Evolutionary conservation across 2,329 filamentous ascomycete species (phyloP), one percentile per base, ranked within the genome.

Genomic region (Byssoonygena ceratinophila): DNA sequence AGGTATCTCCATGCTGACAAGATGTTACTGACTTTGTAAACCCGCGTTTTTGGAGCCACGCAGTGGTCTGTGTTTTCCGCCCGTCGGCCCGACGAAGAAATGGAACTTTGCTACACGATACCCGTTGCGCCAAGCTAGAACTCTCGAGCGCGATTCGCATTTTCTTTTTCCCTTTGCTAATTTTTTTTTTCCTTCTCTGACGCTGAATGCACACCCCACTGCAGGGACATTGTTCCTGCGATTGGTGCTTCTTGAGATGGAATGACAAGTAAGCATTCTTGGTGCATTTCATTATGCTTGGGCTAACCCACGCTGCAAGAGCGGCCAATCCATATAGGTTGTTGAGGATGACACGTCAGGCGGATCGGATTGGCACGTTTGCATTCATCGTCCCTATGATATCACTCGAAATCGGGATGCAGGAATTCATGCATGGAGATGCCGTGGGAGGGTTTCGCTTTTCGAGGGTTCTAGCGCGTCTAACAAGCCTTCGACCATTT

Each of bases 281-380:
- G 34, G 46, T n/a, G 23, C 22, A 20, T 31, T 12, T 39, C 37
- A 12, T 6, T 23, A 3, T 12, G 14, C 32, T 32, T 29, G 40
- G 14, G 5, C 40, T 16, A 29, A 44, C 23, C 9, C 5, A n/a
- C 12, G 5, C 23, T 7, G 12, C 40, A 6, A 14, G 22, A 18
- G 16, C 9, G 6, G 25, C 34, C 25, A 40, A 22, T n/a, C 25
- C 32, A 49, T 9, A 40, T 27, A n/a, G 31, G 9, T 1, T 23
- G 18, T 40, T 25, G 12, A 37, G 16, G 29, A 36, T 51, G 49
- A 51, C 49, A 51, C 49, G 40, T 51, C 49, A 51, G 49, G 49
- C 49, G 40, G 20, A 36, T 51, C 48, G 31, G 44, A 44, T 36
- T 22, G 16, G 25, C 37, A 48, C 46, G 18, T 22, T 37, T 23